Evolutionary conservation across 2,329 filamentous ascomycete species (phyloP), one percentile per base, ranked within the genome.

Genomic region (Myriosclerotinia curreyana): DNA sequence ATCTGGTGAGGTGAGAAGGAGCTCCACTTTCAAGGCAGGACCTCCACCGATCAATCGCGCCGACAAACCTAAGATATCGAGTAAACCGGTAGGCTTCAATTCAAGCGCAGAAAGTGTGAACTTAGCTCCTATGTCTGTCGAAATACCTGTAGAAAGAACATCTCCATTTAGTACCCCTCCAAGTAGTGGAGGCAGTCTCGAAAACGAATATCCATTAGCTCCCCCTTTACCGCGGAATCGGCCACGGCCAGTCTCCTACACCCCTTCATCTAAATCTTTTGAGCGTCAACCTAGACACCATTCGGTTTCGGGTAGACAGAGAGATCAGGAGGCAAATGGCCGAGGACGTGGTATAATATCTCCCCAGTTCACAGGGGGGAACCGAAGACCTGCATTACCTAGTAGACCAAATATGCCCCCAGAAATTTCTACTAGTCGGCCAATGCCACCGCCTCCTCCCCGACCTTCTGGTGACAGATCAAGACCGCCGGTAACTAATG

Each of bases 111-210:
- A 79, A 49, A 64, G 64, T 36, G 67, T 67, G n/a, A 67, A 66
- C 17, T 65, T 72, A 6, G 69, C 68, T 25, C 70, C 72, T 50
- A 51, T 54, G 42, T 50, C 66, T 31, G 55, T 66, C 36, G 61
- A 62, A 48, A 46, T 50, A 22, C 61, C 53, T 44, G 63, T 64
- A 6, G 71, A 73, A 7, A 67, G 58, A 72, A 73, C 86, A 0
- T 96, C 94, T 0, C 93, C 94, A 0, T 96, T 97, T 73, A 92
- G 82, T 72, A 96, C 92, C 44, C 92, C 92, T 22, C 92, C 93
- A 0, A 87, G 86, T 69, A 94, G 89, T 73, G 83, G 85, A 5
- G 86, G 84, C 64, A 88, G 82, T 62, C 74, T 79, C 0, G 79
- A 82, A n/a, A 77, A 78, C n/a, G 77, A 78, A 8, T 80, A 80